These are phyloP conservation scores for Mortierella alpina DNA, from an alignment of 192 early-diverging fungal genomes.

Conservation along the genomic window DNA sequence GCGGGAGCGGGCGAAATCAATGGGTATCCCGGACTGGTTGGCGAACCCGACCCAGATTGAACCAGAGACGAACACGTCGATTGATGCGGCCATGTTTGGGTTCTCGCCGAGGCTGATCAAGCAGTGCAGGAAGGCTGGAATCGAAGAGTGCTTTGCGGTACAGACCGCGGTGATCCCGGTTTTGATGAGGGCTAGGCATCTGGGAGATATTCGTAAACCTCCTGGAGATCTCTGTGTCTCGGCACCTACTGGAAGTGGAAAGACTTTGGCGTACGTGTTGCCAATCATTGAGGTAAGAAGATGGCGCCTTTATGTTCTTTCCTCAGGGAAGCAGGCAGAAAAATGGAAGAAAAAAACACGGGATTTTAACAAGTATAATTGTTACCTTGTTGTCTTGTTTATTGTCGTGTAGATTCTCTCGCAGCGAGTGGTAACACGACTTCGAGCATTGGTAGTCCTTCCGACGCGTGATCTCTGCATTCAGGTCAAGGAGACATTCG, in stretches of 20 bases:
- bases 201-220: slow-evolving; percentile 75
- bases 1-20: slow-evolving; percentile 57
- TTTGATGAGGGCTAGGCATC: slow-evolving; percentile 73
- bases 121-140: slow-evolving; percentile 70
- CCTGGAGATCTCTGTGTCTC: slow-evolving; percentile 94
- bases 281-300: slow-evolving; percentile 82
- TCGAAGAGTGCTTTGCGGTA: slow-evolving; percentile 87
- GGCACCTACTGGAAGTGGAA: slow-evolving; percentile 95
- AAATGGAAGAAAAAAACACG: neutral
- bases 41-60: slow-evolving; percentile 81
- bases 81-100: slow-evolving; percentile 62
- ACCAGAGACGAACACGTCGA: slow-evolving; percentile 61
- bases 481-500: slow-evolving; percentile 91
- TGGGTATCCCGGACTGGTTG: slow-evolving; percentile 93
- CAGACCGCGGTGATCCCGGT: slow-evolving; percentile 89
- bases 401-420: slow-evolving; percentile 65
- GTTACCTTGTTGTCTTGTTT: neutral
- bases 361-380: neutral
- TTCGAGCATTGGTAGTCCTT: slow-evolving; percentile 90
- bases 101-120: slow-evolving; percentile 74
- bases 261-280: slow-evolving; percentile 95
- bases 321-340: too few species aligned
- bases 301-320: neutral
- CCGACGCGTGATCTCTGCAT: slow-evolving; percentile 93
- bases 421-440: slow-evolving; percentile 76